These are phyloP conservation scores for Vitis riparia DNA, from an alignment of 164 flowering plant genomes.

Conservation along the genomic window DNA sequence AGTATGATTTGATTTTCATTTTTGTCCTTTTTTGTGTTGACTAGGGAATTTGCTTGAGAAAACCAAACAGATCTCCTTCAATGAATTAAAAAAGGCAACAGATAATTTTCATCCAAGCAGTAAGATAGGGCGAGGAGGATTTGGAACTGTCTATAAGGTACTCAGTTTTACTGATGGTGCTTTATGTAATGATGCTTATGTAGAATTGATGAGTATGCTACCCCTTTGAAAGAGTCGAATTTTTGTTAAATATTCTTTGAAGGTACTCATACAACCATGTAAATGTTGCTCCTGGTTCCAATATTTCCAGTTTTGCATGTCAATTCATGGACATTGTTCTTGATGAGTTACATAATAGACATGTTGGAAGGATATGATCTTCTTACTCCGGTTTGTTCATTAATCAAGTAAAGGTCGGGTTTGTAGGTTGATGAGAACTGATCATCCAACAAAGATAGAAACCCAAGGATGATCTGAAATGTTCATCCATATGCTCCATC, in stretches of 20 bases:
- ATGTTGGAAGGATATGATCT: background rate
- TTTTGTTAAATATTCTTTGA: background rate
- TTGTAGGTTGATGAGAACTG: background rate
- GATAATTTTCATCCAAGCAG: conserved; percentile 52
- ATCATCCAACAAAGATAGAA: background rate
- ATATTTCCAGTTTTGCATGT: background rate
- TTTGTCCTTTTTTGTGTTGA: background rate
- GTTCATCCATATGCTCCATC: background rate
- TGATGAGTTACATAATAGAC: background rate
- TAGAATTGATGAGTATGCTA: background rate
- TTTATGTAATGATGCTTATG: too few species aligned
- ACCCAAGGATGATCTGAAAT: background rate
- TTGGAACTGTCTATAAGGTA: conserved; percentile 81
- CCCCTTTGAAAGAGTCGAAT: background rate
- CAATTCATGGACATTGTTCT: background rate
- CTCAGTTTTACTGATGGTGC: background rate
- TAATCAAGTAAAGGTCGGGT: background rate
- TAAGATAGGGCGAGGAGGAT: conserved; percentile 76
- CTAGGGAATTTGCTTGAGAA: conserved; percentile 36
- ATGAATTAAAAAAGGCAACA: conserved; percentile 59
- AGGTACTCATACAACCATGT: background rate
- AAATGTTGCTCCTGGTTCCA: background rate
- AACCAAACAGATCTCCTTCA: conserved; percentile 45
- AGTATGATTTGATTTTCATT: background rate
- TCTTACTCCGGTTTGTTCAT: background rate